phyloP scores from a whole-genome alignment of 2,329 filamentous ascomycete species.

The Pseudocercospora ulei region DNA sequence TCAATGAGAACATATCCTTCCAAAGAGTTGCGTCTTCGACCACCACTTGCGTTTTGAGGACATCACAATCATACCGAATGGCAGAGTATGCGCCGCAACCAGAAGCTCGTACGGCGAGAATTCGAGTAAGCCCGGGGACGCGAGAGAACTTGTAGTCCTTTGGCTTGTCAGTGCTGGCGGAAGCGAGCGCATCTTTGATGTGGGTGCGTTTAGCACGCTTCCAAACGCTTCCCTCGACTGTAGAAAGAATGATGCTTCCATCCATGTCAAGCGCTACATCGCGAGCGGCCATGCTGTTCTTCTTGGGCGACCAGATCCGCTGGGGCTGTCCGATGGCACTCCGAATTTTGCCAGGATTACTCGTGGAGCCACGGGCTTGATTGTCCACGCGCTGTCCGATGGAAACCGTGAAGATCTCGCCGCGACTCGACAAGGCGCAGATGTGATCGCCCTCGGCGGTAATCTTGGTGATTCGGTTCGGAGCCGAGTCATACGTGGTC shows the following conservation, averaged over 20 bases:
- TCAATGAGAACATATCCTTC: conserved; percentile 60
- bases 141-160: conserved; percentile 96
- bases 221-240: conserved; percentile 87
- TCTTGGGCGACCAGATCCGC: conserved; percentile 80
- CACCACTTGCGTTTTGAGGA: conserved; percentile 61
- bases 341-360: conserved; percentile 82
- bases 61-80: conserved; percentile 71
- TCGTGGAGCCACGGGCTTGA: conserved; percentile 60
- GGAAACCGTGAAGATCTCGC: conserved; percentile 78
- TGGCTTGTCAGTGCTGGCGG: conserved; percentile 49
- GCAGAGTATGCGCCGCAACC: conserved; percentile 83
- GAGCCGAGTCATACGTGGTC: conserved; percentile 53
- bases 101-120: conserved; percentile 75
- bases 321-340: conserved; percentile 68
- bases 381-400: conserved; percentile 60
- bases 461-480: conserved; percentile 64
- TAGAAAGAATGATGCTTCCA: conserved; percentile 89
- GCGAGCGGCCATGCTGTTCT: conserved; percentile 69
- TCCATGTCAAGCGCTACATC: conserved; percentile 87
- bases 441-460: conserved; percentile 84
- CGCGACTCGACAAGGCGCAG: conserved; percentile 70
- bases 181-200: conserved; percentile 55
- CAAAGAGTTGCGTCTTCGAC: conserved; percentile 60
- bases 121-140: conserved; percentile 76
- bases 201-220: conserved; percentile 72